Evolutionary conservation across 2,329 filamentous ascomycete genomes (phyloP), one percentile per base, ranked within the genome.

Genomic region (Beauveria sp.): DNA sequence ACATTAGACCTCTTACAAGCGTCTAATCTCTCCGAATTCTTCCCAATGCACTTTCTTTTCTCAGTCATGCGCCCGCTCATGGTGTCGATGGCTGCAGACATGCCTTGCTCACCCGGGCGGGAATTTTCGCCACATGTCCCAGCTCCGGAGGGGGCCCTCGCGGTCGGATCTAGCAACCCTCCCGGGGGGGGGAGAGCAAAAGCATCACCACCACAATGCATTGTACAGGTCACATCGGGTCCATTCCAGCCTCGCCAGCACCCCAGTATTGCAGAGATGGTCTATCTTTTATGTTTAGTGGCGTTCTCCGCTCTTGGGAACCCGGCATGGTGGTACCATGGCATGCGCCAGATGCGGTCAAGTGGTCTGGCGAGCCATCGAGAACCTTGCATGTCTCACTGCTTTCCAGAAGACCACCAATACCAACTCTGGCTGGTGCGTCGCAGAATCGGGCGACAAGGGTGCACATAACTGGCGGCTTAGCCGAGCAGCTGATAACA

Each of bases 141-240:
- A 46, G 51, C 56, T 40, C 46, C 22, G 30, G 18, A 22, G 22
- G 30, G 30, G 30, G 30, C 30, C 3, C 4, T 38, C 34, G 34
- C 12, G 4, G 34, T 14, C 34, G 34, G 34, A 38, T 38, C 34
- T 14, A 38, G 34, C 34, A 38, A 38, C 34, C 34, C 34, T 14
- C 30, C 30, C 30, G 12, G 12, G 30, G 34, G 34, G 34, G 12
- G 12, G 3, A 38, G 47, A 50, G 26, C 16, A 24, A 28, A 28
- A 24, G 46, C 24, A 24, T 28, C 26, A 20, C 30, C 30, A 59
- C 49, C 57, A 59, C 57, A 59, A 59, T 59, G 57, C 57, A 59
- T 59, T 59, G 57, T 59, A 59, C 47, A 59, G 28, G 57, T 52
- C 57, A 52, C n/a, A 45, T 51, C 22, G 45, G 34, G 34, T 38